Evolutionary conservation across 164 flowering plant species (phyloP).

Genomic region (Tetrastigma voinierianum): DNA sequence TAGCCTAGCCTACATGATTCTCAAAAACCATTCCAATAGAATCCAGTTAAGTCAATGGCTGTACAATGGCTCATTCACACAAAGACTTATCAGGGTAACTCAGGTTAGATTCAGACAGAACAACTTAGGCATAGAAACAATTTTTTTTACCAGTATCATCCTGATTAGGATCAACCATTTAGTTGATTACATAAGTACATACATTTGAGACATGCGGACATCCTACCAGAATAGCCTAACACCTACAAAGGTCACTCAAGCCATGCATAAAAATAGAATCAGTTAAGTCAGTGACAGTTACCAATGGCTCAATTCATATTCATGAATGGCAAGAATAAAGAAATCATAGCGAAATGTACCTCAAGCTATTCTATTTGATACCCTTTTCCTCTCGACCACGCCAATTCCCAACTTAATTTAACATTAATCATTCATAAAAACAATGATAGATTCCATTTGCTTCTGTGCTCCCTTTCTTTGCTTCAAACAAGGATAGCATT

Average conservation of each 20-base stretch:
- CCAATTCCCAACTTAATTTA: too few species aligned
- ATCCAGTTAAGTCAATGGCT: too few species aligned
- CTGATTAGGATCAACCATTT: background rate
- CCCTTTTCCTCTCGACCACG: slow-evolving; percentile 34
- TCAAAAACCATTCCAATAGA: too few species aligned
- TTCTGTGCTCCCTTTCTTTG: slow-evolving; percentile 42
- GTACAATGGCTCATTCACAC: too few species aligned
- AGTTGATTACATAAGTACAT: background rate
- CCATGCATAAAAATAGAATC: background rate
- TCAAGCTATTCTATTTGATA: slow-evolving; percentile 33
- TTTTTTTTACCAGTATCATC: too few species aligned
- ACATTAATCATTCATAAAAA: slow-evolving; percentile 22
- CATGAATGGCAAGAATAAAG: background rate
- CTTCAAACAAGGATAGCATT: slow-evolving; percentile 24
- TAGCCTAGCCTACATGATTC: too few species aligned
- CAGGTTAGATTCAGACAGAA: too few species aligned
- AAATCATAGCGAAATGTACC: slow-evolving; percentile 39
- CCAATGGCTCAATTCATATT: background rate
- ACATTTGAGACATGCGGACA: background rate
- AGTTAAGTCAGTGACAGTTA: background rate
- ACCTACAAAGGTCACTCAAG: background rate
- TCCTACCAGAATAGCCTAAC: background rate
- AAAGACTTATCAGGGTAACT: too few species aligned
- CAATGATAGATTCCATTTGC: slow-evolving; percentile 39
- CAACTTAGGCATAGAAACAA: too few species aligned